These are phyloP conservation scores for Monascus purpureus DNA, from an alignment of 495 filamentous ascomycete species.

Conservation along the genomic window DNA sequence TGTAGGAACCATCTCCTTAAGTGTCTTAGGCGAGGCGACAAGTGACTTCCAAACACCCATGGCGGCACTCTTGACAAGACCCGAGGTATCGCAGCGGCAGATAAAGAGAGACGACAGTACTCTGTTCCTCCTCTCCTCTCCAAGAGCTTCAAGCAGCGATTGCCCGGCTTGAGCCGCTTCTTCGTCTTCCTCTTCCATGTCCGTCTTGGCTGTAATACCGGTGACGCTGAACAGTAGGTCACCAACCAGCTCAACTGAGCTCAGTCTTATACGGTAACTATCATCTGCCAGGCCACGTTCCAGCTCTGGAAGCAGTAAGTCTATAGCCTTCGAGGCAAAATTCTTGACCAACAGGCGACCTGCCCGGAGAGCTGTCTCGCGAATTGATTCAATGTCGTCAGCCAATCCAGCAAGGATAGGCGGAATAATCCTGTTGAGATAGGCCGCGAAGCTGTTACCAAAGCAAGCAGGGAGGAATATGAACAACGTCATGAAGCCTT, in stretches of 20 bases:
- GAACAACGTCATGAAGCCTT: slow-evolving; percentile 99
- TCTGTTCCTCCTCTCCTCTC: slow-evolving; percentile 89
- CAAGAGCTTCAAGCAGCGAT: slow-evolving; percentile 82
- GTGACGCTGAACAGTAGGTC: slow-evolving; percentile 96
- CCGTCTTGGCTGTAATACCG: slow-evolving; percentile 74
- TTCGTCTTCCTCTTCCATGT: slow-evolving; percentile 69
- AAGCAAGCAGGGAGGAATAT: slow-evolving; percentile 98
- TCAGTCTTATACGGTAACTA: slow-evolving; percentile 90
- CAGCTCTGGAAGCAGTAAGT: slow-evolving; percentile 83
- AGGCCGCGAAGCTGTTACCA: slow-evolving; percentile 94
- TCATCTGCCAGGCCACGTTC: slow-evolving; percentile 92
- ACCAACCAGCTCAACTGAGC: slow-evolving; percentile 92
- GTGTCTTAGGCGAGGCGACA: slow-evolving; percentile 79
- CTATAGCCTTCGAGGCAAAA: slow-evolving; percentile 87
- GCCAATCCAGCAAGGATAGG: slow-evolving; percentile 90
- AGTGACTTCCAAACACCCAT: slow-evolving; percentile 93
- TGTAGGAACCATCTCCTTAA: slow-evolving; percentile 90
- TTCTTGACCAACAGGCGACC: slow-evolving; percentile 94
- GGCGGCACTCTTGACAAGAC: slow-evolving; percentile 78
- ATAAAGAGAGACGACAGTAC: slow-evolving; percentile 92
- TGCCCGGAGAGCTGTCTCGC: slow-evolving; percentile 83
- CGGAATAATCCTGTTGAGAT: slow-evolving; percentile 90
- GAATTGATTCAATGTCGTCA: slow-evolving; percentile 88
- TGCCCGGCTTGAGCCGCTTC: slow-evolving; percentile 71
- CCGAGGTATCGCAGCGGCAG: slow-evolving; percentile 93